Evolutionary conservation across 1,139 yeast genomes (phyloP).

Genomic region (Zygoascus sp.): DNA sequence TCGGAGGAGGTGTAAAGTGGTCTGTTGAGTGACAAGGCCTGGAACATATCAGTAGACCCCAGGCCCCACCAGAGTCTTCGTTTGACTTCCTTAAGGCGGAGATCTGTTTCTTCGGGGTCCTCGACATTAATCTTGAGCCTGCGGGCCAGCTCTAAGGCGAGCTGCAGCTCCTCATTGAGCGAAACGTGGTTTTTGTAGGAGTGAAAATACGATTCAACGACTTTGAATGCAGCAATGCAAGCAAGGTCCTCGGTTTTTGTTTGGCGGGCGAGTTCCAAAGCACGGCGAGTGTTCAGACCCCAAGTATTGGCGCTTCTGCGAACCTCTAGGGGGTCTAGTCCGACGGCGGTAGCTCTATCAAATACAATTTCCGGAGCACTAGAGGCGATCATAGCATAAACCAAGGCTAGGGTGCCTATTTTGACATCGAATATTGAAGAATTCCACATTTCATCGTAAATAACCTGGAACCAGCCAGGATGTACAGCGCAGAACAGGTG

Average conservation of each 20-base stretch:
- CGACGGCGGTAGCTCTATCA: not conserved
- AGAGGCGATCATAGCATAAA: slow-evolving; percentile 6
- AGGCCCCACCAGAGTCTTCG: slow-evolving; percentile 7
- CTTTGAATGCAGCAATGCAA: slow-evolving; percentile 6
- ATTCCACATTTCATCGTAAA: slow-evolving; percentile 6
- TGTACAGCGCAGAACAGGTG: slow-evolving; percentile 10
- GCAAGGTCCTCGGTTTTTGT: not conserved
- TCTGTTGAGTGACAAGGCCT: slow-evolving; percentile 7
- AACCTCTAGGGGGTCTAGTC: not conserved
- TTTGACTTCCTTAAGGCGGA: not conserved
- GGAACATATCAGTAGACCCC: slow-evolving; percentile 8
- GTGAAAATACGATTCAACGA: slow-evolving; percentile 9
- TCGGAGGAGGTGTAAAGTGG: slow-evolving; percentile 1
- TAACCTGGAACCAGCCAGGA: slow-evolving; percentile 10
- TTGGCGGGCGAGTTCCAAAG: slow-evolving; percentile 3
- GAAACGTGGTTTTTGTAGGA: slow-evolving; percentile 7
- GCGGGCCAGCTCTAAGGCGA: slow-evolving; percentile 6
- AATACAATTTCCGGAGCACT: slow-evolving; percentile 4
- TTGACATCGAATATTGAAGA: slow-evolving; percentile 5
- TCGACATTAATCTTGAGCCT: not conserved
- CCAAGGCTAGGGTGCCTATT: slow-evolving; percentile 1
- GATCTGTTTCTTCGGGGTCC: slow-evolving; percentile 8
- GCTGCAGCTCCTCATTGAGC: slow-evolving; percentile 2
- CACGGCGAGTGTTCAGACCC: not conserved
- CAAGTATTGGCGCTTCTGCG: not conserved